These are phyloP conservation scores for Coprinopsis marcescibilis DNA, from an alignment of 768 basidiomycete species.

Conservation along the genomic window DNA sequence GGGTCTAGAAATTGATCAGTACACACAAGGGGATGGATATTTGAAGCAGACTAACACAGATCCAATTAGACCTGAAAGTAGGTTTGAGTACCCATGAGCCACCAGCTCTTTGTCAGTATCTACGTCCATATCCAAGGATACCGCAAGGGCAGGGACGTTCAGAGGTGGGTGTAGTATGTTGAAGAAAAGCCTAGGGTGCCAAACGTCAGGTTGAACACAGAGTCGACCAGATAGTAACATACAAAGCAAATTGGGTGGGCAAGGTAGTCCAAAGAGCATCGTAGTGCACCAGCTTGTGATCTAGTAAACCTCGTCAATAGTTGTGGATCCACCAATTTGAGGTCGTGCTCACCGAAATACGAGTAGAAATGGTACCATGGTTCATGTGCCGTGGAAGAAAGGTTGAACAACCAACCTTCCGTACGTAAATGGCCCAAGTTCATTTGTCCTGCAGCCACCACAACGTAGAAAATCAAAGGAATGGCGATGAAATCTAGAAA, in stretches of 20 bases:
- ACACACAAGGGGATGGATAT: neutral
- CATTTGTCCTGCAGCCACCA: slow-evolving; percentile 58
- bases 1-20: slow-evolving; percentile 38
- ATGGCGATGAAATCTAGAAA: slow-evolving; percentile 71
- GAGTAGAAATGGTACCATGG: slow-evolving; percentile 85
- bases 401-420: slow-evolving; percentile 85
- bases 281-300: slow-evolving; percentile 56
- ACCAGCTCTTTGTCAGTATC: slow-evolving; percentile 91
- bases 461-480: slow-evolving; percentile 77
- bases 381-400: slow-evolving; percentile 33
- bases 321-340: neutral
- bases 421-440: slow-evolving; percentile 54
- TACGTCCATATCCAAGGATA: slow-evolving; percentile 83
- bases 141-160: slow-evolving; percentile 87
- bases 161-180: slow-evolving; percentile 81
- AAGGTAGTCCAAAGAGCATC: slow-evolving; percentile 72
- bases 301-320: slow-evolving; percentile 28
- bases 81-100: slow-evolving; percentile 88
- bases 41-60: slow-evolving; percentile 55
- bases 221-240: slow-evolving; percentile 24
- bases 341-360: slow-evolving; percentile 57
- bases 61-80: slow-evolving; percentile 74
- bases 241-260: slow-evolving; percentile 93
- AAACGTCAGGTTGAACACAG: neutral
- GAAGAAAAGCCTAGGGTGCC: slow-evolving; percentile 58